Evolutionary conservation across 2,329 filamentous ascomycete species (phyloP), one percentile per base, ranked within the genome.

Genomic region (Juglanconis oblonga): DNA sequence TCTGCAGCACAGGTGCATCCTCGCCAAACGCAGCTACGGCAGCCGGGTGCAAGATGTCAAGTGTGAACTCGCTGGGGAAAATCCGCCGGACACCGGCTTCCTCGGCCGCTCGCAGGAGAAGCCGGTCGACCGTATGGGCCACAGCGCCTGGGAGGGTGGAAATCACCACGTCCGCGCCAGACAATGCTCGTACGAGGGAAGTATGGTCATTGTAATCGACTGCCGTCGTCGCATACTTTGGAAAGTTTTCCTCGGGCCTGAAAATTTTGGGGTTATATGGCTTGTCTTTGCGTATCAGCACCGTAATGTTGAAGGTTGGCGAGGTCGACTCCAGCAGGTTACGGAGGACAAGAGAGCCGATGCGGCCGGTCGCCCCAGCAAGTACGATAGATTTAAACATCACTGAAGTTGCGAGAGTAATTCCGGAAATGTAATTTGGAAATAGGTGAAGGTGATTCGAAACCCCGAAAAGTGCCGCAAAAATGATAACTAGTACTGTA

Each of bases 51-150:
- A 53, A 6, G 4, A 53, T 17, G 17, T 53, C 51, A 5, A 53
- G 51, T 32, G 51, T 53, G 13, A n/a, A 53, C n/a, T 53, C 51
- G 51, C 51, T 53, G 11, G 51, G 51, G 38, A 53, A 53, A 3
- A 53, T 42, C 5, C 51, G 24, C 11, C 51, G 51, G 4, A 53
- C 51, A 29, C 51, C 36, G 24, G 51, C 51, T 8, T 53, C 51
- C 9, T 53, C 35, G 11, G 51, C 51, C 24, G 51, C 51, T 13
- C 24, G 51, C 7, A 42, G 38, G 13, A 53, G 51, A 24, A 17
- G 51, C 5, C 10, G 36, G 11, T 53, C 38, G 51, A 53, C 3
- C 7, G 33, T 33, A 3, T 53, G 38, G 8, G 38, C 24, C 36
- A 53, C 51, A 9, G 11, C 4, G 36, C n/a, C n/a, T 10, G 51